Evolutionary conservation across 768 basidiomycete genomes (phyloP).

Genomic region (Amanita pseudoporphyria): DNA sequence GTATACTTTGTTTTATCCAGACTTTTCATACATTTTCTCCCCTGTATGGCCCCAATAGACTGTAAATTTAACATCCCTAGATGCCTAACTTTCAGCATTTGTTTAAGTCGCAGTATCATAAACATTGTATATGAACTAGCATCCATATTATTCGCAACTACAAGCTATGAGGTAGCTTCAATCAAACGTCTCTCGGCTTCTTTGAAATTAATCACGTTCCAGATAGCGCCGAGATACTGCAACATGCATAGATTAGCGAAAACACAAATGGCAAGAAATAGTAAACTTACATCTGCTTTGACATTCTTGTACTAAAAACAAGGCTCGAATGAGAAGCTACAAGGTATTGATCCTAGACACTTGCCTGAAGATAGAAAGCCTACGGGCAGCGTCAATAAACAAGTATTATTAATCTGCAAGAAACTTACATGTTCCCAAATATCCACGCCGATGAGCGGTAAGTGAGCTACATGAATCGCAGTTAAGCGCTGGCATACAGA

Average conservation of each 20-base stretch:
- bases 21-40: too few relatives aligned
- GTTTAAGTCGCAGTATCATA: too few relatives aligned
- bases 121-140: too few relatives aligned
- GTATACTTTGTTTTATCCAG: neutral
- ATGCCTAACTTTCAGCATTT: too few relatives aligned
- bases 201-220: slow-evolving; percentile 86
- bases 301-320: slow-evolving; percentile 73
- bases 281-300: slow-evolving; percentile 75
- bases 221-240: slow-evolving; percentile 60
- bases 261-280: neutral
- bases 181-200: slow-evolving; percentile 56
- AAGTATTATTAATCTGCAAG: slow-evolving; percentile 9
- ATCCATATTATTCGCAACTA: neutral
- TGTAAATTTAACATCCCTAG: too few relatives aligned
- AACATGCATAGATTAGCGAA: neutral
- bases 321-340: neutral
- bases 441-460: slow-evolving; percentile 91
- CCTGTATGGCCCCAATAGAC: too few relatives aligned
- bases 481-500: neutral
- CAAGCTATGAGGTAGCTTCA: slow-evolving; percentile 16
- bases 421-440: slow-evolving; percentile 87
- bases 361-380: slow-evolving; percentile 64
- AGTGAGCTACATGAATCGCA: slow-evolving; percentile 44
- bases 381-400: slow-evolving; percentile 16
- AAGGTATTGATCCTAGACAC: slow-evolving; percentile 10